Conservation (phyloP, 2,329 filamentous ascomycete species). For the Xylaria polymorpha region DNA sequence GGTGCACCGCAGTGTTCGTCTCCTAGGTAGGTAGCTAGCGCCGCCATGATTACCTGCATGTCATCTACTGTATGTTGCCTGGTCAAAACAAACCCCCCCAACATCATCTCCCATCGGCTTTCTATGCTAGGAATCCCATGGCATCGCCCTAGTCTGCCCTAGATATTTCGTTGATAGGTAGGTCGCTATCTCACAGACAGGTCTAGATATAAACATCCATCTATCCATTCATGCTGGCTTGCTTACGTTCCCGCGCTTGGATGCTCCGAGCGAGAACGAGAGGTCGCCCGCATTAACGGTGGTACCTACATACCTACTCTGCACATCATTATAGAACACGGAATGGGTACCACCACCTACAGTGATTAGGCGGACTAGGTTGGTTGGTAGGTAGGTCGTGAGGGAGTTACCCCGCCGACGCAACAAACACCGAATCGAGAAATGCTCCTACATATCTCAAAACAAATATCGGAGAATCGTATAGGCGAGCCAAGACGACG, state of each 20-base stretch:
- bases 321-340: not conserved
- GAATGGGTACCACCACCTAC: not conserved
- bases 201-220: not conserved
- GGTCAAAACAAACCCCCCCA: not conserved
- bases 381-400: no score
- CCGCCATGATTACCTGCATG: slow-evolving; percentile 16
- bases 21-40: not conserved
- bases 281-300: slow-evolving; percentile 5
- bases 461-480: not conserved
- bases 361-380: not conserved
- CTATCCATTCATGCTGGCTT: not conserved
- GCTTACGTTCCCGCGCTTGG: not conserved
- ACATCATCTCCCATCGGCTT: slow-evolving; percentile 20
- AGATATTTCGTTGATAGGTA: no score
- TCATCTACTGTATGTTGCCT: slow-evolving; percentile 1
- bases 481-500: not conserved
- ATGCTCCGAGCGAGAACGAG: slow-evolving; percentile 20
- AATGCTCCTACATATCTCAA: not conserved
- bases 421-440: not conserved
- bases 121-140: slow-evolving; percentile 25
- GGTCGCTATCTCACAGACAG: not conserved
- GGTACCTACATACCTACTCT: not conserved
- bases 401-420: slow-evolving; percentile 19
- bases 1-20: slow-evolving; percentile 20
- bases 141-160: not conserved